phyloP scores from a whole-genome alignment of 768 basidiomycete genomes.

The Mycena floridula region DNA sequence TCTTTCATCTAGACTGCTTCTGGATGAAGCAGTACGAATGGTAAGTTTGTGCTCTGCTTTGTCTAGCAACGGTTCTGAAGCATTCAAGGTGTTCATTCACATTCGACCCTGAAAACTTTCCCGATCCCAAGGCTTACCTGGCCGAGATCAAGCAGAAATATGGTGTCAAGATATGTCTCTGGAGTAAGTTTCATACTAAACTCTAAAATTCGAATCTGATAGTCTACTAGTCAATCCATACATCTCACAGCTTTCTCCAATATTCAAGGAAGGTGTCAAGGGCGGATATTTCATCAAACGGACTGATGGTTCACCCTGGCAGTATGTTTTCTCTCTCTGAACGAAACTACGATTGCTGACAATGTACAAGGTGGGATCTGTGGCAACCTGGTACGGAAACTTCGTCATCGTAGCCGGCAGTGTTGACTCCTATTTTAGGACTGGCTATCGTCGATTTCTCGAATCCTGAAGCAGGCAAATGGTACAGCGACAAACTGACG shows the following conservation, averaged over 20 bases:
- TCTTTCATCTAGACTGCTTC: conserved; percentile 75
- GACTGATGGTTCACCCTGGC: conserved; percentile 61
- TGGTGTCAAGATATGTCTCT: conserved; percentile 67
- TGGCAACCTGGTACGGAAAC: conserved; percentile 72
- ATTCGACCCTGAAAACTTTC: conserved; percentile 73
- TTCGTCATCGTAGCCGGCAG: too few species aligned
- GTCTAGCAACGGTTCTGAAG: conserved; percentile 11
- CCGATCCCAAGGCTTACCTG: conserved; percentile 60
- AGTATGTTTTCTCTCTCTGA: conserved; percentile 34
- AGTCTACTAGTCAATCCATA: conserved; percentile 57
- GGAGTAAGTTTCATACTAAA: conserved; percentile 61
- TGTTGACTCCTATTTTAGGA: too few species aligned
- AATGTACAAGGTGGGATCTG: conserved; percentile 41
- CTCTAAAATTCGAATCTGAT: neutral
- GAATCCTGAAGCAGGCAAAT: conserved; percentile 46
- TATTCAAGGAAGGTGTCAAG: conserved; percentile 63
- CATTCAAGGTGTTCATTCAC: conserved; percentile 61
- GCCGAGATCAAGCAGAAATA: conserved; percentile 54
- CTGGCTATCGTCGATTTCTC: conserved; percentile 60
- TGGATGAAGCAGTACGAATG: conserved; percentile 73
- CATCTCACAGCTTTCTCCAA: conserved; percentile 61
- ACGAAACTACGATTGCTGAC: neutral
- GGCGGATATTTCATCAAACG: conserved; percentile 70
- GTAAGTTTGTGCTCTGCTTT: conserved; percentile 22
- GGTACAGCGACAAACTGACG: conserved; percentile 46